phyloP scores from a whole-genome alignment of 768 basidiomycete species.

The Boletus reticuloceps region DNA sequence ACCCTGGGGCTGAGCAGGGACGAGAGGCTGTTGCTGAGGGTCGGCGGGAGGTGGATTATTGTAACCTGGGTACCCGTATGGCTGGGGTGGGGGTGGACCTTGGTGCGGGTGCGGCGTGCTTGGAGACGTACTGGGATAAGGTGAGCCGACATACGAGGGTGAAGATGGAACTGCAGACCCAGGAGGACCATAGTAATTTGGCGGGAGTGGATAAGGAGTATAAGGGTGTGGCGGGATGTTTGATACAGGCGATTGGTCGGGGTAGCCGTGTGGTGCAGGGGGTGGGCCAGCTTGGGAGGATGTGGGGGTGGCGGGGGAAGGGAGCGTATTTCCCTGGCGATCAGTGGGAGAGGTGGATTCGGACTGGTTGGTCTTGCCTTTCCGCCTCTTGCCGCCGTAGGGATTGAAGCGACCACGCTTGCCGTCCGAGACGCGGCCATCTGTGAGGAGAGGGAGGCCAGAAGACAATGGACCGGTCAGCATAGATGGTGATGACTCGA shows the following conservation, averaged over 20 bases:
- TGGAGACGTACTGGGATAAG: slow-evolving; percentile 18
- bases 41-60: slow-evolving; percentile 20
- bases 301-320: slow-evolving; percentile 32
- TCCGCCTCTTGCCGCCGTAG: slow-evolving; percentile 43
- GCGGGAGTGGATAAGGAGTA: slow-evolving; percentile 31
- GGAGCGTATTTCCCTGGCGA: slow-evolving; percentile 16
- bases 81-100: slow-evolving; percentile 15
- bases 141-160: slow-evolving; percentile 11
- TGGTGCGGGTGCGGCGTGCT: slow-evolving; percentile 23
- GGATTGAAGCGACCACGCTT: slow-evolving; percentile 49
- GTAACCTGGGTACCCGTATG: slow-evolving; percentile 26
- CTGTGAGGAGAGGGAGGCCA: slow-evolving; percentile 48
- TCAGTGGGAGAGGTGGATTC: slow-evolving; percentile 33
- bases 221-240: slow-evolving; percentile 28
- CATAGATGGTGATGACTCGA: slow-evolving; percentile 43
- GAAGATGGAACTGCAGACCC: slow-evolving; percentile 16
- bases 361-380: slow-evolving; percentile 27
- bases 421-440: slow-evolving; percentile 41
- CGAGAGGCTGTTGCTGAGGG: slow-evolving; percentile 24
- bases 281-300: slow-evolving; percentile 23
- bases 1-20: slow-evolving; percentile 16
- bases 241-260: slow-evolving; percentile 27
- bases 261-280: slow-evolving; percentile 24
- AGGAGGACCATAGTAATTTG: slow-evolving; percentile 32
- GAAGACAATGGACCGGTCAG: slow-evolving; percentile 43